phyloP scores from a whole-genome alignment of 768 basidiomycete genomes.

The Tylopilus sp. region DNA sequence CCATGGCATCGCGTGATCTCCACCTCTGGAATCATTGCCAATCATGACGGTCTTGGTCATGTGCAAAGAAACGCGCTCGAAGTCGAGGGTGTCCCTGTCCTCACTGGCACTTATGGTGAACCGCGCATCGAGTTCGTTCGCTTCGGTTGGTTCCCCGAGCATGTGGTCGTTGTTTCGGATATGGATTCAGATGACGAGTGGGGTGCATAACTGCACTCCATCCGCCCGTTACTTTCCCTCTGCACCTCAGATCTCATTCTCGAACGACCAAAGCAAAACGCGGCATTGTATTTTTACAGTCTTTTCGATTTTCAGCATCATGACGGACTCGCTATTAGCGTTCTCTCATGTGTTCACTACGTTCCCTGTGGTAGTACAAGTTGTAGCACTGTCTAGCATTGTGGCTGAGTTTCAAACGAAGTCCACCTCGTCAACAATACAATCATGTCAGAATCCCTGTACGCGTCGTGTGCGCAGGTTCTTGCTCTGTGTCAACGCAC shows the following conservation, averaged over 20 bases:
- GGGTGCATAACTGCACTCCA: constrained; percentile 14
- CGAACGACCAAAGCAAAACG: not conserved
- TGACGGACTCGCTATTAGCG: not conserved
- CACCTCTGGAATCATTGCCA: constrained; percentile 66
- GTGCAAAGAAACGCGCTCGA: constrained; percentile 65
- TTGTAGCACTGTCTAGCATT: too few relatives aligned
- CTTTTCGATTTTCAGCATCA: not conserved
- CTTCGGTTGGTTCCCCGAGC: constrained; percentile 65
- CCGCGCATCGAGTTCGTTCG: constrained; percentile 49
- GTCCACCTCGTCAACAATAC: not conserved
- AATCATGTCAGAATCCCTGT: constrained; percentile 41
- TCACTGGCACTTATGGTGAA: constrained; percentile 47
- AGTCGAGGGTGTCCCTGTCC: constrained; percentile 73
- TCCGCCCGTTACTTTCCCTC: not conserved
- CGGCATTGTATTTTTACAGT: not conserved
- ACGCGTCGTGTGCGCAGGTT: constrained; percentile 65
- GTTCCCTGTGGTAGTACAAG: too few relatives aligned
- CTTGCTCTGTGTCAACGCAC: constrained; percentile 55
- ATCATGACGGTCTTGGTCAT: constrained; percentile 67
- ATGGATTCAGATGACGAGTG: constrained; percentile 18
- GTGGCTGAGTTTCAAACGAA: not conserved
- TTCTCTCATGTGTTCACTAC: not conserved
- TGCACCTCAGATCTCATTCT: not conserved
- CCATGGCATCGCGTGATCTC: constrained; percentile 79
- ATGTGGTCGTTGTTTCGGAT: constrained; percentile 2